Evolutionary conservation across 495 filamentous ascomycete genomes (phyloP).

Genomic region (Tuber umbilicatum): DNA sequence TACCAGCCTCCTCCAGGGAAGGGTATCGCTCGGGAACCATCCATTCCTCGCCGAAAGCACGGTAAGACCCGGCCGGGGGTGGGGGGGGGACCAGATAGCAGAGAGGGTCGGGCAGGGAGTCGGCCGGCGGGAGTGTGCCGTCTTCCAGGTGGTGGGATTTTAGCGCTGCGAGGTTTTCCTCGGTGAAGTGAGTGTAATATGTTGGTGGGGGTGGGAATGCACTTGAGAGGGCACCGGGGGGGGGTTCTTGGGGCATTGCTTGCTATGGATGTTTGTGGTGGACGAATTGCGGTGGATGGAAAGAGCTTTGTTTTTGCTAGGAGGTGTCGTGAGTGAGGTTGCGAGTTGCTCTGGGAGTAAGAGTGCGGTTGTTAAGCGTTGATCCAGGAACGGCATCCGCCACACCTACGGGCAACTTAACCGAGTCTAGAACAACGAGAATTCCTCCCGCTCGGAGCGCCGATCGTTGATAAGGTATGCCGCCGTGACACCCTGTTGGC

Average conservation of each 20-base stretch:
- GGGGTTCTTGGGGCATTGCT: slow-evolving; percentile 45
- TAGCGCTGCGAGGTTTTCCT: slow-evolving; percentile 64
- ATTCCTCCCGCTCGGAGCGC: not conserved
- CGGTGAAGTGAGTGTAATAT: slow-evolving; percentile 83
- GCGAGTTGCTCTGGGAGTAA: not conserved
- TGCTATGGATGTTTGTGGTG: slow-evolving; percentile 3
- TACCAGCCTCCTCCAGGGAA: slow-evolving; percentile 59
- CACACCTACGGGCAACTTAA: not conserved
- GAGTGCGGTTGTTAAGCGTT: not conserved
- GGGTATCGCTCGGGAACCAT: slow-evolving; percentile 54
- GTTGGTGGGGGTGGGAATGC: slow-evolving; percentile 78
- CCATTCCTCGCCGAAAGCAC: slow-evolving; percentile 64
- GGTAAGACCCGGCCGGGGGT: slow-evolving; percentile 63
- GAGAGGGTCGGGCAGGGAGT: slow-evolving; percentile 46
- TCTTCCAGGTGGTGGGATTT: slow-evolving; percentile 45
- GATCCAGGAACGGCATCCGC: not conserved
- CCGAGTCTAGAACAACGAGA: not conserved
- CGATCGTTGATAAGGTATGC: not conserved
- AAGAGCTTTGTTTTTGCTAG: not conserved
- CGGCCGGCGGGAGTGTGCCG: slow-evolving; percentile 24
- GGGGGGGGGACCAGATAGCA: slow-evolving; percentile 71
- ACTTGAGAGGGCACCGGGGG: slow-evolving; percentile 47
- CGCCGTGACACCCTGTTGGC: not conserved
- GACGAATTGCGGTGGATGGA: not conserved
- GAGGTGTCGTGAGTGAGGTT: slow-evolving; percentile 9